Evolutionary conservation across 441 rosid genomes (phyloP).

Genomic region (Adansonia madagascariensis): DNA sequence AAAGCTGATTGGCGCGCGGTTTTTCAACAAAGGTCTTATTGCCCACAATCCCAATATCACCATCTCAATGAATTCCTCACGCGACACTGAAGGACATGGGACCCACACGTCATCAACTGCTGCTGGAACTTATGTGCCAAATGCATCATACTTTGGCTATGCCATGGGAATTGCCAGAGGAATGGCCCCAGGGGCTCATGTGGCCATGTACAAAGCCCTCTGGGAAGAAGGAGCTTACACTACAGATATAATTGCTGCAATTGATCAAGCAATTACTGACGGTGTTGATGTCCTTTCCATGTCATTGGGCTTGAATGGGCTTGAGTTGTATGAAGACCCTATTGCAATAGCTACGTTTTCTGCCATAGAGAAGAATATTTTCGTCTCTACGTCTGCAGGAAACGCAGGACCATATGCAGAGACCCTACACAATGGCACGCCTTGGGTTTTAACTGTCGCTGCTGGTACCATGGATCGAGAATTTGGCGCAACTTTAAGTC

Average conservation of each 20-base stretch:
- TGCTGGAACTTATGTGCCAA: slow-evolving; percentile 37
- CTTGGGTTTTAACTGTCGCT: slow-evolving; percentile 49
- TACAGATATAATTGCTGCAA: slow-evolving; percentile 44
- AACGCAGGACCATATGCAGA: slow-evolving; percentile 39
- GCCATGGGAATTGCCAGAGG: slow-evolving; percentile 43
- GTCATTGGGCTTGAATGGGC: slow-evolving; percentile 39
- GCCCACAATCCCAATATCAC: slow-evolving; percentile 43
- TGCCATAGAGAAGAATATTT: slow-evolving; percentile 45
- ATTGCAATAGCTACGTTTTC: slow-evolving; percentile 50
- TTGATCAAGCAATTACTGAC: slow-evolving; percentile 48
- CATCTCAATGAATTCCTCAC: slow-evolving; percentile 46
- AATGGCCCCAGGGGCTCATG: slow-evolving; percentile 41
- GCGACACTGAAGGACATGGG: slow-evolving; percentile 46
- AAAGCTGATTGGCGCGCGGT: slow-evolving; percentile 49
- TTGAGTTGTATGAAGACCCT: slow-evolving; percentile 38
- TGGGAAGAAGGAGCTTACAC: slow-evolving; percentile 37
- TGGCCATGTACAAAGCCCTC: slow-evolving; percentile 48
- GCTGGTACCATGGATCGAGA: slow-evolving; percentile 48
- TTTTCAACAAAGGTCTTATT: slow-evolving; percentile 41
- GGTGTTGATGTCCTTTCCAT: slow-evolving; percentile 49
- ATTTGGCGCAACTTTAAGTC: slow-evolving; percentile 36
- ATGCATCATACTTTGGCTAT: slow-evolving; percentile 42
- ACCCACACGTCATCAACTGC: slow-evolving; percentile 51
- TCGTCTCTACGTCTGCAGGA: slow-evolving; percentile 50
- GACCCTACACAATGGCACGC: slow-evolving; percentile 49